phyloP scores from a whole-genome alignment of 768 basidiomycete species.

The Hydnomerulius pinastri region DNA sequence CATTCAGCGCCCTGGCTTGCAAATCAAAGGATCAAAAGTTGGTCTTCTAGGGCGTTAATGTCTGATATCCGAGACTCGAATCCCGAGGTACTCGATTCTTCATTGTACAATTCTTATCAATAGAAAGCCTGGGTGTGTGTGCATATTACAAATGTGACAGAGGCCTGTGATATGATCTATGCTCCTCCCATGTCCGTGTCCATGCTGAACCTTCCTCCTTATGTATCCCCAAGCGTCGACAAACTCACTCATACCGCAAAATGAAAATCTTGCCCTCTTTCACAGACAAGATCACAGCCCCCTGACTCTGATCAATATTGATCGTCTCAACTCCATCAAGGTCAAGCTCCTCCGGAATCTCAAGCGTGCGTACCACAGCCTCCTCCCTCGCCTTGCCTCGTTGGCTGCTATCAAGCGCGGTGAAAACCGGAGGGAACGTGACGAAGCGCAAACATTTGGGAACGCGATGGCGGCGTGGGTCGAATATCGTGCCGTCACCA shows the following conservation, averaged over 20 bases:
- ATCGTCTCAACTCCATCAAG: conserved; percentile 70
- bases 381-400: conserved; percentile 32
- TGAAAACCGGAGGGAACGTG: conserved; percentile 58
- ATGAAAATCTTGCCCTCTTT: conserved; percentile 73
- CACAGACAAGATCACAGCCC: conserved; percentile 69
- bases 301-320: conserved; percentile 77
- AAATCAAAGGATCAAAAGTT: too few relatives aligned
- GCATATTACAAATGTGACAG: too few relatives aligned
- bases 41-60: too few relatives aligned
- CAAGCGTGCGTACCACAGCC: conserved; percentile 58
- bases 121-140: too few relatives aligned
- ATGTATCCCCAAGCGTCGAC: neutral
- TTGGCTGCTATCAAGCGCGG: conserved; percentile 18
- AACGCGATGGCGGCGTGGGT: conserved; percentile 29
- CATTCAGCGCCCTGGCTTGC: too few relatives aligned
- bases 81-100: too few relatives aligned
- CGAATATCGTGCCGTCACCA: conserved; percentile 20
- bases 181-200: too few relatives aligned
- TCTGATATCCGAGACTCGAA: too few relatives aligned
- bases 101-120: too few relatives aligned
- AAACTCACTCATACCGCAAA: conserved; percentile 55
- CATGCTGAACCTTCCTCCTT: too few relatives aligned
- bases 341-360: conserved; percentile 65
- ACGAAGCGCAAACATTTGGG: conserved; percentile 66
- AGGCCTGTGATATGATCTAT: too few relatives aligned